Conservation (phyloP, 1,284 basidiomycete genomes). For the Trichosporon sp. region DNA sequence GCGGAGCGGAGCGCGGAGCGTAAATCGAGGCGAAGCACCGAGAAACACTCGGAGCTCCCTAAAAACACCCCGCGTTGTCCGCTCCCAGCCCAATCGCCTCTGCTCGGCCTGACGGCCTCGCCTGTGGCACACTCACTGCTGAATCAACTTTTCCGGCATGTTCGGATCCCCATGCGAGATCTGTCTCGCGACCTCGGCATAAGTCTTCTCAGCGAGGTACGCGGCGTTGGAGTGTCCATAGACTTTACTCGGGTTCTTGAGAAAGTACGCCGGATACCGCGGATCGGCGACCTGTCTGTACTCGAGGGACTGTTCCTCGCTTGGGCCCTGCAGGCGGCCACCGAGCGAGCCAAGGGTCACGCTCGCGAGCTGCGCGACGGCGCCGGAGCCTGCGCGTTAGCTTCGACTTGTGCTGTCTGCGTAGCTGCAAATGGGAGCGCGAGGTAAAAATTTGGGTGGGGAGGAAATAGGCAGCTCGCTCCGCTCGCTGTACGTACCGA, state of each 20-base stretch:
- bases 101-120: no score
- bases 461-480: no score
- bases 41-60: no score
- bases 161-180: constrained; percentile 21
- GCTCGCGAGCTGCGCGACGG: constrained; percentile 29
- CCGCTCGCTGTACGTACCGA: constrained; percentile 25
- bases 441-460: no score
- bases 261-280: constrained; percentile 33
- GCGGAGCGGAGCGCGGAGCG: no score
- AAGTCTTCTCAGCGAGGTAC: constrained; percentile 30
- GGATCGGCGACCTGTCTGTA: constrained; percentile 36
- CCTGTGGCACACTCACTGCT: constrained; percentile 27
- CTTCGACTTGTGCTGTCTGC: no score
- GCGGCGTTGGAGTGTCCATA: constrained; percentile 32
- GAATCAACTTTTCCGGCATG: constrained; percentile 30
- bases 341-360: constrained; percentile 27
- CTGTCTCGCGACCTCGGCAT: constrained; percentile 24
- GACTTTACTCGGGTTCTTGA: constrained; percentile 33
- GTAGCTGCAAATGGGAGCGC: no score
- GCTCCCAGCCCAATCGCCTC: no score
- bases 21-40: no score
- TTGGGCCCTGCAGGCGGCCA: background rate
- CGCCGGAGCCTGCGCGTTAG: constrained; percentile 24
- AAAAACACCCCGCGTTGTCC: no score
- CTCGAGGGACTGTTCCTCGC: constrained; percentile 25